Conservation (phyloP, 2,329 filamentous ascomycete species). For the Pseudocercospora fuligena region DNA sequence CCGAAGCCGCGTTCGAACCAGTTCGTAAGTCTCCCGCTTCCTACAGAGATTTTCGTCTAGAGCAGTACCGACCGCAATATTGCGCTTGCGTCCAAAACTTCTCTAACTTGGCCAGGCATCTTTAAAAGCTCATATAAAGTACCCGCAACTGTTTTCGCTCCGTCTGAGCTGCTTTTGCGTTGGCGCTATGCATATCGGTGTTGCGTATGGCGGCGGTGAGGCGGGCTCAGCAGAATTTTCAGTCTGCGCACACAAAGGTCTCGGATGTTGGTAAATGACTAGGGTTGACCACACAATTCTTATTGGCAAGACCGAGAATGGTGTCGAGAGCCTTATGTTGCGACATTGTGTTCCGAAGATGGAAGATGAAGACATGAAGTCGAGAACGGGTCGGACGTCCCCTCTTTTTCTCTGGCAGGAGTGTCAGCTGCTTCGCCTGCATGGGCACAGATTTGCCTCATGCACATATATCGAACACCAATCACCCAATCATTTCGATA, state of each 20-base stretch:
- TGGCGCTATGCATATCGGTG: background rate
- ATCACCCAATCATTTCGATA: background rate
- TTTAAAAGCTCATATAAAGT: background rate
- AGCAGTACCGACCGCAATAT: background rate
- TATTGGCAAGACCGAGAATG: background rate
- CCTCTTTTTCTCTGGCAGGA: background rate
- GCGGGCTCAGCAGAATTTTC: background rate
- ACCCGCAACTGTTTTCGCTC: background rate
- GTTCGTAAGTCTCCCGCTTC: too few relatives aligned
- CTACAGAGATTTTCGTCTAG: background rate
- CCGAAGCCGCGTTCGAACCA: background rate
- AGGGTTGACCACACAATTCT: background rate
- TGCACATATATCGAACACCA: slow-evolving; percentile 11
- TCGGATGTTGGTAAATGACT: background rate
- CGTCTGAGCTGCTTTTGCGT: background rate
- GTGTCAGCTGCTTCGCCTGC: background rate
- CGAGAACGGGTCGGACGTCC: background rate
- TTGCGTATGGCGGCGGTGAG: background rate
- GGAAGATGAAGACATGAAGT: slow-evolving; percentile 14
- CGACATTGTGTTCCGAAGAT: background rate
- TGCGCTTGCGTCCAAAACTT: background rate
- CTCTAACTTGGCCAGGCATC: background rate
- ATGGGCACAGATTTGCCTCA: slow-evolving; percentile 5
- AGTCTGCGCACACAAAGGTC: background rate
- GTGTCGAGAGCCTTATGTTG: background rate